Percentiles rank a stretch among this genome's conserved stretches.
Conservation (phyloP, 768 basidiomycete genomes). For the Russula compacta region DNA sequence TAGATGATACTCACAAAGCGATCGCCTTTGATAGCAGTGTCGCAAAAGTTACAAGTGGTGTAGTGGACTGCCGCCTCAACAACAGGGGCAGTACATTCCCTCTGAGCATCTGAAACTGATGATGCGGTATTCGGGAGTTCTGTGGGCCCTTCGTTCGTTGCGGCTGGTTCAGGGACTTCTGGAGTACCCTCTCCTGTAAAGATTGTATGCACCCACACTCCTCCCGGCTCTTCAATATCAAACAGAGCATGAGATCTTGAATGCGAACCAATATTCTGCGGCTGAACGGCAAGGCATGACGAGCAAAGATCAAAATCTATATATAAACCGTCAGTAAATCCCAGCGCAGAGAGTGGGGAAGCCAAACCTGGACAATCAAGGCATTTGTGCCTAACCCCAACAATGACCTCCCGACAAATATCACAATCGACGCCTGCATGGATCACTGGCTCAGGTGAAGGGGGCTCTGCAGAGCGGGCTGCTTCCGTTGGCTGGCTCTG, state of each 20-base stretch:
- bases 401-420: slow-evolving; percentile 44
- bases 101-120: not conserved
- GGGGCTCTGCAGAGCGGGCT: not conserved
- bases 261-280: slow-evolving; percentile 25
- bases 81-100: not conserved
- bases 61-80: slow-evolving; percentile 37
- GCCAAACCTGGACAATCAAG: slow-evolving; percentile 58
- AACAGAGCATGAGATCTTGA: slow-evolving; percentile 51
- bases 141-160: not conserved
- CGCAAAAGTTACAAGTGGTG: slow-evolving; percentile 72
- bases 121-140: not conserved
- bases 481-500: not conserved
- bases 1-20: slow-evolving; percentile 51
- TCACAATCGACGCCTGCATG: slow-evolving; percentile 62
- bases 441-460: slow-evolving; percentile 23
- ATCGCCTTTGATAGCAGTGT: slow-evolving; percentile 55
- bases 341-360: not conserved
- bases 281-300: slow-evolving; percentile 34
- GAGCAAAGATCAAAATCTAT: slow-evolving; percentile 69
- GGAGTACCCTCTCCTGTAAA: slow-evolving; percentile 33
- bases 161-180: not conserved
- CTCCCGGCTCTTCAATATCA: slow-evolving; percentile 55
- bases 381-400: slow-evolving; percentile 72
- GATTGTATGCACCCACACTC: slow-evolving; percentile 56
- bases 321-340: not conserved